Conservation (phyloP, 345 rosid genomes). For the Hirschfeldia incana region DNA sequence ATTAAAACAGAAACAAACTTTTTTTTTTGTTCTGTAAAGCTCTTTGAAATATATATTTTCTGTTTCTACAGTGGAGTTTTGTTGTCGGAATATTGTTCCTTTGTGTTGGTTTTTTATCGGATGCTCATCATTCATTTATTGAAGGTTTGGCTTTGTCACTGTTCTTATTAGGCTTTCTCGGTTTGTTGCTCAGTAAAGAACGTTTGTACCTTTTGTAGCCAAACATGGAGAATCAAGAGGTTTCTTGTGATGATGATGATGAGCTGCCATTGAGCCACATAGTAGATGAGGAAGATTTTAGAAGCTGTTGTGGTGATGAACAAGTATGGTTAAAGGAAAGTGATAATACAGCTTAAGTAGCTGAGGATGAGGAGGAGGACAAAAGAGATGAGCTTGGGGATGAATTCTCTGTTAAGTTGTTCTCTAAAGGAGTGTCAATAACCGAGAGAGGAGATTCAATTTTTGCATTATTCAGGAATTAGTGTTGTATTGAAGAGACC, state of each 20-base stretch:
- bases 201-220: constrained; percentile 29
- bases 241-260: constrained; percentile 34
- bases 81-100: no score
- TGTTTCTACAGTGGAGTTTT: no score
- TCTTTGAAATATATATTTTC: no score
- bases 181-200: constrained; percentile 28
- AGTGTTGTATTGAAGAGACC: constrained; percentile 84
- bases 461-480: constrained; percentile 73
- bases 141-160: constrained; percentile 14
- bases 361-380: constrained; percentile 36
- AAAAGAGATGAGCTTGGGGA: constrained; percentile 48
- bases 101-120: no score
- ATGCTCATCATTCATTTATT: no score
- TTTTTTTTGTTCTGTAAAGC: no score
- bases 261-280: constrained; percentile 40
- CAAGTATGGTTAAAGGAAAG: constrained; percentile 74
- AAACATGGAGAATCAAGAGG: constrained; percentile 55
- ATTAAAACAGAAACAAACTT: no score
- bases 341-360: constrained; percentile 48
- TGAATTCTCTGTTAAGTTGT: constrained; percentile 80
- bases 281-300: constrained; percentile 84
- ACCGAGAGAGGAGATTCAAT: constrained; percentile 53
- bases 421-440: constrained; percentile 77
- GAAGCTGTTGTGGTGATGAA: constrained; percentile 90
- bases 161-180: neutral